Evolutionary conservation across 2,329 filamentous ascomycete species (phyloP).

Genomic region (Sclerotinia subarctica): DNA sequence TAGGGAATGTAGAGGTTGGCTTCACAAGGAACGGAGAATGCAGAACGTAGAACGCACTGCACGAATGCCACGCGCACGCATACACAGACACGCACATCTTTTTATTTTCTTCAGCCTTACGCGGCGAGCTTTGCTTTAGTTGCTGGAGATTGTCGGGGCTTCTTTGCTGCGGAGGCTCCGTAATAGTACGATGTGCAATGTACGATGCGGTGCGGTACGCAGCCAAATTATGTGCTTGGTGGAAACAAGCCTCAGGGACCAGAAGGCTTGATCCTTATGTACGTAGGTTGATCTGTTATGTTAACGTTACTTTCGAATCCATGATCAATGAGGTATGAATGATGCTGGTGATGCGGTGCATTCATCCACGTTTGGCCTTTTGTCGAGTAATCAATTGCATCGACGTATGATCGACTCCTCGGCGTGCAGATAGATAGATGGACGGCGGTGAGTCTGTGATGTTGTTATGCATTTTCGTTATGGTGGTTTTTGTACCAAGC

Average conservation of each 20-base stretch:
- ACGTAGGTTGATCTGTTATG: constrained; percentile 5
- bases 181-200: neutral
- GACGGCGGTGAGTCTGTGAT: neutral
- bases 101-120: constrained; percentile 9
- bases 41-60: neutral
- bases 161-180: neutral
- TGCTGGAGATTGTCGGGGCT: neutral
- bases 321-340: neutral
- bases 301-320: constrained; percentile 19
- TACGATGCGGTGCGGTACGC: neutral
- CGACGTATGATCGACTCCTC: neutral
- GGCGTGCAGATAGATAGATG: neutral
- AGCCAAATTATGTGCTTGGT: neutral
- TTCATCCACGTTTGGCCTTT: neutral
- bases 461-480: neutral
- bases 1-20: constrained; percentile 8
- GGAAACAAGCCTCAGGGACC: constrained; percentile 8
- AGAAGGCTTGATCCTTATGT: constrained; percentile 4
- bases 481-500: neutral
- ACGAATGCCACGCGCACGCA: neutral
- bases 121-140: neutral
- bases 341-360: neutral
- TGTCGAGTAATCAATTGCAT: neutral
- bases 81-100: too few species aligned
- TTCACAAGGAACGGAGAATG: neutral